A percentile compares a stretch with the other conserved stretches of the same genome.
These are phyloP conservation scores for Blastobotrys raffinosifermentans DNA, from an alignment of 1,139 yeast species.

Conservation along the genomic window DNA sequence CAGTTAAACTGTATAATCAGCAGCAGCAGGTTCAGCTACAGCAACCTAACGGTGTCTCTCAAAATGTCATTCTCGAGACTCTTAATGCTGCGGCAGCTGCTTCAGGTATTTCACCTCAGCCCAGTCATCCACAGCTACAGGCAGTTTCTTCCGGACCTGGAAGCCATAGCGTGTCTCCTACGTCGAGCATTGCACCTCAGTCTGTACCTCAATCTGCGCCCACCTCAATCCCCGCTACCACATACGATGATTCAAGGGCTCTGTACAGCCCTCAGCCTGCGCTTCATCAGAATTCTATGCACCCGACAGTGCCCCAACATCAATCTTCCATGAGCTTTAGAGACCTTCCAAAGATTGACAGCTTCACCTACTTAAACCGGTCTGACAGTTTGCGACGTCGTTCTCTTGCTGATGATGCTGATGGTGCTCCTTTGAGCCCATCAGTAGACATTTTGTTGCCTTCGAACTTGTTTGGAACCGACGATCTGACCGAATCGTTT, in stretches of 20 bases:
- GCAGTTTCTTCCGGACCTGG: background rate
- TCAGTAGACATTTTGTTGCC: slow-evolving; percentile 29
- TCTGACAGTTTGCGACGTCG: too few species aligned
- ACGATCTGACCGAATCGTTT: slow-evolving; percentile 25
- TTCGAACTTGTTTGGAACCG: slow-evolving; percentile 29
- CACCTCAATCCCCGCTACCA: too few species aligned
- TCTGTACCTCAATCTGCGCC: background rate
- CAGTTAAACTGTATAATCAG: slow-evolving; percentile 11
- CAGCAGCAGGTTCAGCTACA: slow-evolving; percentile 8
- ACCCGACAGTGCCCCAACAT: too few species aligned
- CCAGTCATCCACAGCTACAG: too few species aligned
- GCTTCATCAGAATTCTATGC: background rate
- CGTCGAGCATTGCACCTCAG: background rate
- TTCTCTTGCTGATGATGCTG: slow-evolving; percentile 17
- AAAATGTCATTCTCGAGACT: background rate
- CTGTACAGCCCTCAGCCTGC: background rate
- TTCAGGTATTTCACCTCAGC: too few species aligned
- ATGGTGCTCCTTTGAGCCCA: slow-evolving; percentile 23
- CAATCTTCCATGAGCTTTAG: slow-evolving; percentile 1
- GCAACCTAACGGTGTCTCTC: slow-evolving; percentile 10
- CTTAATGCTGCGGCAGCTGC: background rate
- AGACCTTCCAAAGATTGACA: background rate
- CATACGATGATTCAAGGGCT: too few species aligned
- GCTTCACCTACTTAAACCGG: background rate
- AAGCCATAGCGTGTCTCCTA: background rate